Conservation (phyloP, 1,284 basidiomycete genomes). For the Melanopsichium pennsylvanicum region DNA sequence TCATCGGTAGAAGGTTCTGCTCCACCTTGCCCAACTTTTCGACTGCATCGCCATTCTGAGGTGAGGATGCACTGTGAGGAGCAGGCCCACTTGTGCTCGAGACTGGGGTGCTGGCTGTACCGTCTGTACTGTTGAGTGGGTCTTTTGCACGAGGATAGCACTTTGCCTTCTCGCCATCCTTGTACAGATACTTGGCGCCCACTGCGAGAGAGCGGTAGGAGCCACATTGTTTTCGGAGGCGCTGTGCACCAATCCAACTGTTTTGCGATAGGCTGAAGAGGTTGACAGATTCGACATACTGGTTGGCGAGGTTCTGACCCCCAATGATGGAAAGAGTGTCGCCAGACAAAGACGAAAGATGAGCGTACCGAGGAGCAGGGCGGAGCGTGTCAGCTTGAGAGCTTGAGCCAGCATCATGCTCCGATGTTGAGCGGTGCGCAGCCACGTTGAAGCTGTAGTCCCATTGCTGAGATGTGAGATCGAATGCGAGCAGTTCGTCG, state of each 20-base stretch:
- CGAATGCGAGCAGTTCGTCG: slow-evolving; percentile 56
- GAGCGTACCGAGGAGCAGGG: slow-evolving; percentile 56
- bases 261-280: slow-evolving; percentile 50
- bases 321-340: slow-evolving; percentile 83
- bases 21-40: slow-evolving; percentile 15
- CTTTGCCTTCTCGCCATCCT: slow-evolving; percentile 46
- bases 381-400: slow-evolving; percentile 8
- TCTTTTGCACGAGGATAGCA: slow-evolving; percentile 49
- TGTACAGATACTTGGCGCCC: slow-evolving; percentile 25
- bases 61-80: neutral
- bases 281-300: slow-evolving; percentile 66
- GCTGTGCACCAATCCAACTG: slow-evolving; percentile 45
- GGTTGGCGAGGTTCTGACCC: slow-evolving; percentile 77
- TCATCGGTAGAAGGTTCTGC: slow-evolving; percentile 47
- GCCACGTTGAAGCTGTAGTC: slow-evolving; percentile 41
- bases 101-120: neutral
- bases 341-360: slow-evolving; percentile 53
- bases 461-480: slow-evolving; percentile 53
- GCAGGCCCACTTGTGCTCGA: neutral
- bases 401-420: slow-evolving; percentile 8
- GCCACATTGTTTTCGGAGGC: slow-evolving; percentile 55
- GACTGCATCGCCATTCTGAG: slow-evolving; percentile 1
- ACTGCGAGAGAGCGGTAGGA: slow-evolving; percentile 57
- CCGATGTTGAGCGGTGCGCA: neutral
- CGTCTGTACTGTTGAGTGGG: slow-evolving; percentile 13